Evolutionary conservation across 176 grass and related monocot species (phyloP).

Genomic region (Triticum turgidum): DNA sequence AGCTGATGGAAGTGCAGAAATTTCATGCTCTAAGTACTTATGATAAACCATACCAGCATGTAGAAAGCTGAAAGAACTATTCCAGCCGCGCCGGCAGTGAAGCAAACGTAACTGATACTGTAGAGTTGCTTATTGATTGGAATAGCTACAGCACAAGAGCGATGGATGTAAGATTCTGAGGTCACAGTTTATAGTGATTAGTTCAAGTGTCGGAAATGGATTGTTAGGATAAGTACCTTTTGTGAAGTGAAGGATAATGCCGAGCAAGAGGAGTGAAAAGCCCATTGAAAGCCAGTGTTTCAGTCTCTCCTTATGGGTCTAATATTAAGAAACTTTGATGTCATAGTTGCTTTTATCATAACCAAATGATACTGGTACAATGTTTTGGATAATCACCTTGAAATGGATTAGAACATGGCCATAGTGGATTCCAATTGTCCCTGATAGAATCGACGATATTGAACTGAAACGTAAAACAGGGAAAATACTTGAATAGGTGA

Average conservation of each 20-base stretch:
- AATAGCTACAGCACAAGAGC: slow-evolving; percentile 42
- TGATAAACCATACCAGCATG: slow-evolving; percentile 44
- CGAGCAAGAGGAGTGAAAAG: slow-evolving; percentile 44
- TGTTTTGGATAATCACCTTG: slow-evolving; percentile 38
- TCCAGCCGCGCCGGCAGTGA: slow-evolving; percentile 64
- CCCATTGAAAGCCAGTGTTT: slow-evolving; percentile 64
- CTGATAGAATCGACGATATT: slow-evolving; percentile 47
- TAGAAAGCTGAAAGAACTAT: slow-evolving; percentile 68
- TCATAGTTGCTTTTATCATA: neutral
- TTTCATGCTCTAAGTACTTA: neutral
- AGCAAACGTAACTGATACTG: slow-evolving; percentile 75
- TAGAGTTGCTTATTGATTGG: slow-evolving; percentile 88
- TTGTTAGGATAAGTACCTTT: slow-evolving; percentile 37
- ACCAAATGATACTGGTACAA: neutral
- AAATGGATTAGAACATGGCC: slow-evolving; percentile 55
- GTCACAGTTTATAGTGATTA: neutral
- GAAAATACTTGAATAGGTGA: neutral
- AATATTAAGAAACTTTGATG: slow-evolving; percentile 6
- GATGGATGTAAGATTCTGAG: slow-evolving; percentile 1
- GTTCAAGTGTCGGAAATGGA: neutral
- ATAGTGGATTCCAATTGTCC: slow-evolving; percentile 56
- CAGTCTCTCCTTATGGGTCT: slow-evolving; percentile 60
- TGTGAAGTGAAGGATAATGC: slow-evolving; percentile 66
- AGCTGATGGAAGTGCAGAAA: neutral
- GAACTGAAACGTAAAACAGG: slow-evolving; percentile 33